Evolutionary conservation across 176 grass and related monocot genomes (phyloP), one percentile per base, ranked within the genome.

Genomic region (Pontederia crassipes): DNA sequence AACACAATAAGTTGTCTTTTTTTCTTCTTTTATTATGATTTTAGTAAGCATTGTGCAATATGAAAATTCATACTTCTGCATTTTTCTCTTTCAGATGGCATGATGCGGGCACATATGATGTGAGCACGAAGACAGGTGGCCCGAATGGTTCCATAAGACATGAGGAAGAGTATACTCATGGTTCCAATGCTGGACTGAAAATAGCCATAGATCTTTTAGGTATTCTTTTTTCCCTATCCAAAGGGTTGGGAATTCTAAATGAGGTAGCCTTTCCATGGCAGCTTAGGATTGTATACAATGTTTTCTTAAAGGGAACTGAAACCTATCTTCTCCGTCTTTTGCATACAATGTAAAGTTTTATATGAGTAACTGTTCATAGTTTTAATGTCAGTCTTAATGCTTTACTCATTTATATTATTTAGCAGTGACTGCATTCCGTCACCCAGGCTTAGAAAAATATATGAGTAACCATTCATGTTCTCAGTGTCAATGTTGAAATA

Each of bases 41-140:
- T 20, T 50, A 51, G 8, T 50, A 3, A 15, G 9, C 50, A 51
- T 28, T 29, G 15, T 46, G n/a, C 14, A 71, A 53, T 8, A 45
- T 17, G 35, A 20, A n/a, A 24, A 58, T 55, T 24, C 50, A 17
- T 72, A 47, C 49, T 9, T 65, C 28, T 54, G 10, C 70, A 8
- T 54, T 58, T 58, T 80, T 56, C 74, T 9, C 58, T 77, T 74
- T 71, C 74, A 97, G 93, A 81, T 97, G 93, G 93, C 93, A 97
- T 75, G 93, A 97, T 81, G 93, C 93, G 78, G 93, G 93, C 47
- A 97, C 93, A 10, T 97, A 81, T 17, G 93, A 97, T 51, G 87
- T 81, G 17, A 80, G 69, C 28, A 83, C 93, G 40, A 92, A 88
- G 66, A 92, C 84, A 20, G 93, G 93, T 54, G 93, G 93, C 0